Evolutionary conservation across 2,329 filamentous ascomycete genomes (phyloP), one percentile per base, ranked within the genome.

Genomic region (Talaromyces pinophilus): DNA sequence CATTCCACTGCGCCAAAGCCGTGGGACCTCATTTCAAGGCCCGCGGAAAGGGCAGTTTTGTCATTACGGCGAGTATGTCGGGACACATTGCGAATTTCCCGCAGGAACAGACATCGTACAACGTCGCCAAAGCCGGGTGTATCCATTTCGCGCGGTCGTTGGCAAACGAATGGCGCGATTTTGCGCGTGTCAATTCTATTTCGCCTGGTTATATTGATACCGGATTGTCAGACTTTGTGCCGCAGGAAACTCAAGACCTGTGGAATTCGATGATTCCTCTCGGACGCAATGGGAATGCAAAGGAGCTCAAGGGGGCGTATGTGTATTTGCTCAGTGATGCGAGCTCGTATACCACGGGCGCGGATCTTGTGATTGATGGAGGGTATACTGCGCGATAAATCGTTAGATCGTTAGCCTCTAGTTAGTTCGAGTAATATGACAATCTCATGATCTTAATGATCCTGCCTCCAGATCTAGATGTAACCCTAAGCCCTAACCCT

Each of bases 1-100:
- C 86, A 33, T 92, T 92, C 80, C 87, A 93, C 85, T 96, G 92
- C 69, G 92, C 92, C 30, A 92, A 94, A 82, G 92, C 92, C 22
- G 91, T 92, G n/a, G 93, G 93, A 40, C 85, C 89, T 64, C 90
- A 95, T 80, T 90, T 89, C 84, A 87, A 87, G 79, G 81, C 88
- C 79, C 84, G 85, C 68, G 86, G 86, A 71, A 87, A 82, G 11
- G 88, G 88, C 60, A 86, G 83, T 68, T 85, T 90, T 75, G 82
- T 90, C 78, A 87, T 89, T 76, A 90, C 88, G 46, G 83, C 87
- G n/a, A 86, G 84, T 71, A 90, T 85, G 83, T 82, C 80, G 5
- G 83, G 83, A 13, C 83, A 85, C 71, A 84, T 85, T 68, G 83
- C 80, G 72, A 85, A 85, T 72, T 84, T 76, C 74, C 83, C 88